Percentiles rank a stretch among this genome's conserved stretches.
phyloP scores from a whole-genome alignment of 192 early-diverging fungal genomes.

The Phycomyces nitens region DNA sequence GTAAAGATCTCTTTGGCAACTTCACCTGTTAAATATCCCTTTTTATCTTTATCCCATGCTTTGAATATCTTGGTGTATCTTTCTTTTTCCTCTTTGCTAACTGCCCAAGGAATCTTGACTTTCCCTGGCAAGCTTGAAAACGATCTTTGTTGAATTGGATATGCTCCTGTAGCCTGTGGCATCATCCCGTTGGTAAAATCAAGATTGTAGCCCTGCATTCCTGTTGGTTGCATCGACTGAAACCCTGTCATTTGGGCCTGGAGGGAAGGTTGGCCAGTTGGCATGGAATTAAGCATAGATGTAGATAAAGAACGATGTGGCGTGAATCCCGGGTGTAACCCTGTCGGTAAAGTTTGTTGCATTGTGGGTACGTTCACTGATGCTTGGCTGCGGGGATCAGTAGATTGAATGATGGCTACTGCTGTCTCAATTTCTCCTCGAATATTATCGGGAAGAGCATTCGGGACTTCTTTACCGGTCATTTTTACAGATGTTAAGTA shows the following conservation, averaged over 20 bases:
- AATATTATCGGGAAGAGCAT: constrained; percentile 48
- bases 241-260: constrained; percentile 25
- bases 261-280: constrained; percentile 14
- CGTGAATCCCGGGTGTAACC: not conserved
- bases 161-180: constrained; percentile 22
- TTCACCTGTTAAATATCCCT: constrained; percentile 70
- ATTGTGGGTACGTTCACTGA: not conserved
- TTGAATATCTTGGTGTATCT: constrained; percentile 68
- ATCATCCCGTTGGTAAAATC: constrained; percentile 41
- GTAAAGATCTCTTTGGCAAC: constrained; percentile 69
- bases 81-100: constrained; percentile 52
- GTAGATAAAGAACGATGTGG: not conserved
- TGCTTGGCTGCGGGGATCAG: not conserved
- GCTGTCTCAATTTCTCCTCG: constrained; percentile 40
- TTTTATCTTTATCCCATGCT: constrained; percentile 65
- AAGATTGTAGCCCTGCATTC: constrained; percentile 26
- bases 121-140: constrained; percentile 24
- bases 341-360: constrained; percentile 8
- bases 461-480: constrained; percentile 50
- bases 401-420: constrained; percentile 18
- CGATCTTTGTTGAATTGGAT: not conserved
- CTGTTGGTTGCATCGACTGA: constrained; percentile 16
- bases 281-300: constrained; percentile 1
- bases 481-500: constrained; percentile 57
- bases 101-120: constrained; percentile 50